Percentiles rank a stretch among this genome's conserved stretches.
Conservation (phyloP, 2,329 filamentous ascomycete species). For the Nothopassalora personata region DNA sequence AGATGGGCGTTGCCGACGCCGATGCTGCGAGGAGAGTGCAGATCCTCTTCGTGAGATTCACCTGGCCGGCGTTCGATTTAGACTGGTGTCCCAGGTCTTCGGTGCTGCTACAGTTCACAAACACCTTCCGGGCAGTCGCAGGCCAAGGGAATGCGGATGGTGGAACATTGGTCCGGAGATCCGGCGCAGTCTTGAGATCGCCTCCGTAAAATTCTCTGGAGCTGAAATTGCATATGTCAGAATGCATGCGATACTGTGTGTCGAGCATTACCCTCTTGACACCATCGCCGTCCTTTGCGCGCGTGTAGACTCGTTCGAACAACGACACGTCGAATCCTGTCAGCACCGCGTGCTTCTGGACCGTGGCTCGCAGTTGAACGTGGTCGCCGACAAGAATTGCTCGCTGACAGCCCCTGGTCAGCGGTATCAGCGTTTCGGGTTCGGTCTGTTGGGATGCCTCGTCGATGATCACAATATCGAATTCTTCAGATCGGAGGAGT, state of each 20-base stretch:
- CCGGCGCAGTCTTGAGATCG: background rate
- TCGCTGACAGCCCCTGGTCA: background rate
- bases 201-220: constrained; percentile 2
- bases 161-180: background rate
- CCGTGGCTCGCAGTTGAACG: constrained; percentile 4
- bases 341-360: constrained; percentile 1
- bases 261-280: constrained; percentile 4
- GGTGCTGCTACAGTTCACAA: background rate
- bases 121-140: background rate
- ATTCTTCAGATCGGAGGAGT: background rate
- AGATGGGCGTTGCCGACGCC: background rate
- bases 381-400: constrained; percentile 7
- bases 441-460: constrained; percentile 7
- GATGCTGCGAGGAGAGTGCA: background rate
- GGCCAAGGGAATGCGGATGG: constrained; percentile 1
- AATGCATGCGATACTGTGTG: constrained; percentile 7
- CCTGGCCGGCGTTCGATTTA: constrained; percentile 3
- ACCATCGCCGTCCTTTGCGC: background rate
- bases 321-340: constrained; percentile 4
- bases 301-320: constrained; percentile 1
- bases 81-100: constrained; percentile 6
- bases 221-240: constrained; percentile 4
- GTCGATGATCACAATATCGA: constrained; percentile 5
- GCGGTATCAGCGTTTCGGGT: constrained; percentile 2
- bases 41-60: background rate